Evolutionary conservation across 768 basidiomycete species (phyloP), one percentile per base, ranked within the genome.

Genomic region (Panellus pusillus): DNA sequence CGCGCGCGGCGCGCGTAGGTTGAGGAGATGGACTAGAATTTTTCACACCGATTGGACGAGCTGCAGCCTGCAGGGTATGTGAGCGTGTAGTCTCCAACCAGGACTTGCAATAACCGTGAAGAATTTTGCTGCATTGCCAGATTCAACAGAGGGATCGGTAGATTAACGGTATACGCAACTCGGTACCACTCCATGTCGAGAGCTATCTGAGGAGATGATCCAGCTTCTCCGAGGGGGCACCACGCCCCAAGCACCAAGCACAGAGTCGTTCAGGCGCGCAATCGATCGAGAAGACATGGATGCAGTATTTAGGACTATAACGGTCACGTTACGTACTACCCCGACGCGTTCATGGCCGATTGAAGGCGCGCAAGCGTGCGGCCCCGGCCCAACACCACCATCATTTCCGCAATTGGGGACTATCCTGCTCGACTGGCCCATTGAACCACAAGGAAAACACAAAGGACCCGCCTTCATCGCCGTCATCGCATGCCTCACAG

Each of bases 151-250:
- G 52, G 41, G 28, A 19, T 19, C 41, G 31, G 36, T 24, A 40
- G 12, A 45, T 40, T 43, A 37, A 49, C 59, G 24, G 55, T 28
- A 58, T 57, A 83, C 83, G 68, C 74, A 74, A 91, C 91, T 93
- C 91, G 81, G 82, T 90, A 24, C 91, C 91, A 66, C 83, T 86
- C 88, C 89, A 92, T 62, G 90, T 89, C 50, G 86, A 83, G 47
- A 93, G 74, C 65, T 83, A 91, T 63, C 88, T 76, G 36, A 90
- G 77, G 9, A 90, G 74, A 68, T 91, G 90, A 62, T 91, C 78
- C 40, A 93, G 67, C 6, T 78, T 82, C 57, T 83, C 75, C 7
- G 86, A 87, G 1, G 82, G 20, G 80, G 79, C 9, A 88, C 68
- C 29, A 66, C 66, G 27, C 79, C 69, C 64, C 89, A 90, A 17